These are phyloP conservation scores for Candida sonorensis DNA, from an alignment of 805 yeast genomes.

Conservation along the genomic window DNA sequence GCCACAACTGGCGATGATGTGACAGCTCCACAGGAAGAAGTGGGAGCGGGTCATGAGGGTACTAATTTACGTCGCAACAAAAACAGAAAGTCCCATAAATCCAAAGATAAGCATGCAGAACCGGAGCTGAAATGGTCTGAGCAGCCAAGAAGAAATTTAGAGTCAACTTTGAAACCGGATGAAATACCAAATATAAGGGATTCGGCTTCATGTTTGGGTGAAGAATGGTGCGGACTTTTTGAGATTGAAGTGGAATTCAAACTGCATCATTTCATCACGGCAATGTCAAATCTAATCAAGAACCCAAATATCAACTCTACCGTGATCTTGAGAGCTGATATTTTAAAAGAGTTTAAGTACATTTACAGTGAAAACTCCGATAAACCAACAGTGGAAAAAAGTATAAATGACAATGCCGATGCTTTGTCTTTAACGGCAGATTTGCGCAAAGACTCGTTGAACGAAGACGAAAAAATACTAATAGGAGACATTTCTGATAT, in stretches of 20 bases:
- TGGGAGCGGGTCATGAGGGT: no score
- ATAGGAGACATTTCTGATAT: constrained; percentile 33
- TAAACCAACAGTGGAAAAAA: constrained; percentile 19
- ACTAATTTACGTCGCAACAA: not conserved
- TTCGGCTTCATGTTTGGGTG: constrained; percentile 42
- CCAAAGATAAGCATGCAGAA: no score
- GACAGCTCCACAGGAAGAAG: no score
- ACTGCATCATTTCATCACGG: constrained; percentile 55
- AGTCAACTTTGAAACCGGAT: constrained; percentile 18
- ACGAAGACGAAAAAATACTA: constrained; percentile 15
- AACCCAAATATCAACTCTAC: constrained; percentile 92
- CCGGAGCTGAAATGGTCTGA: constrained; percentile 3
- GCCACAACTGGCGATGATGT: no score
- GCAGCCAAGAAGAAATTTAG: constrained; percentile 11
- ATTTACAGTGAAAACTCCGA: constrained; percentile 27
- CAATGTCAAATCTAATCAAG: constrained; percentile 71
- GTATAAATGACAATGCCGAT: constrained; percentile 26
- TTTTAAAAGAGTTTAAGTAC: constrained; percentile 46
- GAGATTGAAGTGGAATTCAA: constrained; percentile 41
- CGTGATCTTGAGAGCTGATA: constrained; percentile 83
- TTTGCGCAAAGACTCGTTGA: constrained; percentile 1
- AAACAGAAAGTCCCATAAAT: not conserved
- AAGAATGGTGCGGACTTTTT: constrained; percentile 57
- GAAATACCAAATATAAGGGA: constrained; percentile 34
- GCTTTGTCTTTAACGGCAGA: constrained; percentile 26